Conservation (phyloP, 1,284 basidiomycete genomes). For the Leccinum insolens region DNA sequence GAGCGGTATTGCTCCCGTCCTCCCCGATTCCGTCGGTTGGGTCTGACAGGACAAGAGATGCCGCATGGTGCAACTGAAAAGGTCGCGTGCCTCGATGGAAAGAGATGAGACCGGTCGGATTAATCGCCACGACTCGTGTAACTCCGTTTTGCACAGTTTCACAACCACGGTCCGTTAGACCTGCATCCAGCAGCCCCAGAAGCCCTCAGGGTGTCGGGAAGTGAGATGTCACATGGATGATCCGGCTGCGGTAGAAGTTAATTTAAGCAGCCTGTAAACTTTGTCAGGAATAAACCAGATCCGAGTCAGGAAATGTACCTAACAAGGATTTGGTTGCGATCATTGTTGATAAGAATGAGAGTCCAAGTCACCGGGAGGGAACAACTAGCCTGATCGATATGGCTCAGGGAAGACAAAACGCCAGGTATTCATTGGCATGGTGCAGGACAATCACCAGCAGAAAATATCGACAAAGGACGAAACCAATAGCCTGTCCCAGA, state of each 20-base stretch:
- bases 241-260: slow-evolving; percentile 56
- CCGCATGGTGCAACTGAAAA: background rate
- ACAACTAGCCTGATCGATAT: background rate
- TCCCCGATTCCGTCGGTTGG: slow-evolving; percentile 79
- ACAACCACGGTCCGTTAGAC: slow-evolving; percentile 16
- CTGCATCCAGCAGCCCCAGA: background rate
- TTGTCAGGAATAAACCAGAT: slow-evolving; percentile 38
- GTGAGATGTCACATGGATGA: slow-evolving; percentile 54
- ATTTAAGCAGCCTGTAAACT: slow-evolving; percentile 68
- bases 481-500: background rate
- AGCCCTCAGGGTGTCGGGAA: slow-evolving; percentile 45
- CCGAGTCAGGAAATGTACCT: background rate
- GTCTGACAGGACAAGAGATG: slow-evolving; percentile 43
- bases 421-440: background rate
- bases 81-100: slow-evolving; percentile 74
- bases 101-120: slow-evolving; percentile 87
- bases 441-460: background rate
- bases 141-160: slow-evolving; percentile 60
- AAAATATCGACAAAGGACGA: background rate
- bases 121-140: slow-evolving; percentile 83
- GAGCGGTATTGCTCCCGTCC: slow-evolving; percentile 85
- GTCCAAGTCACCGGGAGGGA: slow-evolving; percentile 37
- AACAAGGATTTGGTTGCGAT: slow-evolving; percentile 62
- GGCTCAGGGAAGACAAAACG: background rate
- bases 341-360: slow-evolving; percentile 66